A percentile compares a stretch with the other conserved stretches of the same genome.
Conservation (phyloP, 352 stramenopile species). For the Pythium rhizo-oryzae region DNA sequence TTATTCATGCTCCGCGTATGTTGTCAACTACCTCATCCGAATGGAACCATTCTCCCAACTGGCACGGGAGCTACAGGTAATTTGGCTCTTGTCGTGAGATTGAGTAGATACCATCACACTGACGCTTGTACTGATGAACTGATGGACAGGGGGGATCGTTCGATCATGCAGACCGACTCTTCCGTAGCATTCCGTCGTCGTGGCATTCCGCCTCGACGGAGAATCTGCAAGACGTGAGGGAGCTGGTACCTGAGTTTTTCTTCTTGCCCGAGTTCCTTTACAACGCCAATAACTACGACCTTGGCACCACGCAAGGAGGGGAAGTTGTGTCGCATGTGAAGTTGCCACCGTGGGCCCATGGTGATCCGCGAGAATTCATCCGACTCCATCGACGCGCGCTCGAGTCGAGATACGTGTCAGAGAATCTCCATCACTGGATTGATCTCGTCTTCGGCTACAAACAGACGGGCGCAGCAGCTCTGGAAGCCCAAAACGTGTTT, state of each 20-base stretch:
- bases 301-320: constrained; percentile 78
- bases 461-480: constrained; percentile 91
- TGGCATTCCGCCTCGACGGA: constrained; percentile 95
- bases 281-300: constrained; percentile 71
- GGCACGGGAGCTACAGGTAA: constrained; percentile 60
- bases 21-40: constrained; percentile 97
- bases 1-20: constrained; percentile 96
- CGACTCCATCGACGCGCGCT: constrained; percentile 94
- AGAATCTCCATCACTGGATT: constrained; percentile 98
- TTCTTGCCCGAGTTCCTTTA: constrained; percentile 82
- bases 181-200: constrained; percentile 93
- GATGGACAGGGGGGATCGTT: constrained; percentile 63
- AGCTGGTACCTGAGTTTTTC: constrained; percentile 84
- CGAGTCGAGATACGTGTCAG: constrained; percentile 95
- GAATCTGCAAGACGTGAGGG: constrained; percentile 87
- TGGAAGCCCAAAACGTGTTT: constrained; percentile 94
- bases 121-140: neutral
- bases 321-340: constrained; percentile 92
- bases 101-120: neutral
- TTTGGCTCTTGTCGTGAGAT: neutral
- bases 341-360: constrained; percentile 94
- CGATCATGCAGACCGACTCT: constrained; percentile 96
- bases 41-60: constrained; percentile 87
- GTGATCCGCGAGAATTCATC: constrained; percentile 94
- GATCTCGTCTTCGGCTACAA: constrained; percentile 98